Evolutionary conservation across 106 monocot species (phyloP).

Genomic region (Amphibolis antarctica): DNA sequence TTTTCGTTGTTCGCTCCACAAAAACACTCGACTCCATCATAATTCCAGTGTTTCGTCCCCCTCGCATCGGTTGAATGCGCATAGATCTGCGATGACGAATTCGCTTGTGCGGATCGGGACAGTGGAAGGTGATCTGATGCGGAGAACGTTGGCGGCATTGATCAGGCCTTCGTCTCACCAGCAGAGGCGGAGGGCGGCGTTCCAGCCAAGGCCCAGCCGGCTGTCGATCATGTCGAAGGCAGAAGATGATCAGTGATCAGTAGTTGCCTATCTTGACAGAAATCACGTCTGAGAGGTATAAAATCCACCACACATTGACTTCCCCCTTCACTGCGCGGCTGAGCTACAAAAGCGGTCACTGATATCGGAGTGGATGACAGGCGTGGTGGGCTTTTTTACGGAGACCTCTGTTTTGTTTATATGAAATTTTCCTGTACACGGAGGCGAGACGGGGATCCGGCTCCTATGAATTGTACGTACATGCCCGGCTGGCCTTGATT

Average conservation of each 20-base stretch:
- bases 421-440: background rate
- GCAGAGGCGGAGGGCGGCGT: conserved; percentile 43
- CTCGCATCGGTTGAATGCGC: conserved; percentile 44
- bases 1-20: conserved; percentile 81
- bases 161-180: conserved; percentile 81
- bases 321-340: no score
- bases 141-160: conserved; percentile 61
- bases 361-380: no score
- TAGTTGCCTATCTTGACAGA: no score
- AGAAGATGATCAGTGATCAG: conserved; percentile 1
- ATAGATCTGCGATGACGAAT: conserved; percentile 79
- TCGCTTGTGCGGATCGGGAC: conserved; percentile 77
- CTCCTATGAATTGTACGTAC: background rate
- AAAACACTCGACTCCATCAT: conserved; percentile 9
- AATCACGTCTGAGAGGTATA: no score
- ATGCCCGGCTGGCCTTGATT: background rate
- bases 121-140: conserved; percentile 77
- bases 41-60: conserved; percentile 3
- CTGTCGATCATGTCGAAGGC: conserved; percentile 75
- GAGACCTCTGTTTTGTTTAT: background rate
- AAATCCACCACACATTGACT: no score
- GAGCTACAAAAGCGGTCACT: no score
- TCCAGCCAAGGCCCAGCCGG: conserved; percentile 66
- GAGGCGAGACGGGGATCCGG: background rate
- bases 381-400: no score